These are phyloP conservation scores for Colletotrichum echinochloae DNA, from an alignment of 2,329 filamentous ascomycete species.

Conservation along the genomic window DNA sequence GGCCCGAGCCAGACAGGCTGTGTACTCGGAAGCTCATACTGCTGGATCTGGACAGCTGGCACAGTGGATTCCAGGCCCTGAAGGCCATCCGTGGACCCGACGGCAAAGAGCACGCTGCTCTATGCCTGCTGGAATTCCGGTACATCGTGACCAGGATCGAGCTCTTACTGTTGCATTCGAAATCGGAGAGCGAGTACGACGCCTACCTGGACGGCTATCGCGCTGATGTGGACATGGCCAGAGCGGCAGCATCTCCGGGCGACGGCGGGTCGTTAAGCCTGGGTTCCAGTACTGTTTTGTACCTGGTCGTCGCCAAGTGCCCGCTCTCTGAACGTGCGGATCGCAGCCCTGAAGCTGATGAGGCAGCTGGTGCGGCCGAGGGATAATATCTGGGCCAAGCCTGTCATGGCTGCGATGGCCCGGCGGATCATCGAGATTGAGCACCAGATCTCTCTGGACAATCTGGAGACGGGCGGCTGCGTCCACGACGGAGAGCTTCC, in stretches of 20 bases:
- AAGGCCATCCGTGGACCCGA: background rate
- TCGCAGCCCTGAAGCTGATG: conserved; percentile 22
- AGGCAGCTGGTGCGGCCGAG: conserved; percentile 42
- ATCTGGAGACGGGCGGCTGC: background rate
- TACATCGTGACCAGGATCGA: background rate
- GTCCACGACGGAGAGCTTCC: background rate
- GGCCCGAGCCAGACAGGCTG: conserved; percentile 7
- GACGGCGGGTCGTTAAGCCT: no score
- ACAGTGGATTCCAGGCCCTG: background rate
- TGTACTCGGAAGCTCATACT: background rate
- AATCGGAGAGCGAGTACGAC: conserved; percentile 48
- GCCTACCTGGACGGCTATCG: conserved; percentile 45
- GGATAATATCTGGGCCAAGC: conserved; percentile 55
- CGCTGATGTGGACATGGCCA: background rate
- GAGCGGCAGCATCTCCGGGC: background rate
- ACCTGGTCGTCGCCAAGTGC: conserved; percentile 8
- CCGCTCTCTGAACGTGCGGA: background rate
- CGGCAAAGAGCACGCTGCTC: background rate
- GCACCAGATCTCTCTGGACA: conserved; percentile 19
- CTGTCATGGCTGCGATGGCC: conserved; percentile 48
- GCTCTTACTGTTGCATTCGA: background rate
- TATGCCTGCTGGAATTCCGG: conserved; percentile 11
- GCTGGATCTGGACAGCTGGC: conserved; percentile 12
- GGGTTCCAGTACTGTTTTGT: background rate
- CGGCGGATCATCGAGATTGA: conserved; percentile 52